Evolutionary conservation across 441 rosid genomes (phyloP), one percentile per base, ranked within the genome.

Genomic region (Arabidopsis hybrid): DNA sequence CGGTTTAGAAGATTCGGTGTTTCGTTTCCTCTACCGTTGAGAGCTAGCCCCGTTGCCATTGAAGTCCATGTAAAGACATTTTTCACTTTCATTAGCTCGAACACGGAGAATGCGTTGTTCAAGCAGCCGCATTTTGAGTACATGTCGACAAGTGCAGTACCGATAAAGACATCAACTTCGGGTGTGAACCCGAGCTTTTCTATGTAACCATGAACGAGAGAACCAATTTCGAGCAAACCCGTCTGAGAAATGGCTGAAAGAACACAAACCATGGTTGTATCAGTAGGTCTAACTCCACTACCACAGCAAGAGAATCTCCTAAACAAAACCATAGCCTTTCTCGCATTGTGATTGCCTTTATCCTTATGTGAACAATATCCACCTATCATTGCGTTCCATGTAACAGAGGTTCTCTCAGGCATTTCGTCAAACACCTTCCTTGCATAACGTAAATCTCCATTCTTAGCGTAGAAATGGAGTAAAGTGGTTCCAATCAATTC

Each of bases 1-100:
- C 61, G 69, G 57, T 76, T 78, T 56, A 84, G 55, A 9, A 86
- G 80, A 45, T 72, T 69, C 16, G 78, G 34, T 43, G 85, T 82
- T 68, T 82, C 80, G 21, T 60, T 26, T 31, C 86, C 87, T 73
- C 70, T 82, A 8, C 87, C 85, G 47, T 84, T 82, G 72, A 81
- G 60, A 45, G 90, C 90, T 55, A 83, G 58, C 32, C 86, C 88
- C 9, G 85, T 78, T 6, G 74, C 84, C 84, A 84, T 69, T 31
- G 90, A 82, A 18, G 85, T 83, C 88, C 90, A 86, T n/a, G 90
- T 84, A 52, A 83, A 77, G n/a, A 80, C 85, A 65, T 81, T 84
- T 75, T 73, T 86, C 29, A 59, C 79, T 60, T 67, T 76, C 90
- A 81, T 83, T 51, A 34, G 61, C 45, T 52, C 49, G 49, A 84